phyloP scores from a whole-genome alignment of 2,329 filamentous ascomycete genomes.

The Cadophora sp. region DNA sequence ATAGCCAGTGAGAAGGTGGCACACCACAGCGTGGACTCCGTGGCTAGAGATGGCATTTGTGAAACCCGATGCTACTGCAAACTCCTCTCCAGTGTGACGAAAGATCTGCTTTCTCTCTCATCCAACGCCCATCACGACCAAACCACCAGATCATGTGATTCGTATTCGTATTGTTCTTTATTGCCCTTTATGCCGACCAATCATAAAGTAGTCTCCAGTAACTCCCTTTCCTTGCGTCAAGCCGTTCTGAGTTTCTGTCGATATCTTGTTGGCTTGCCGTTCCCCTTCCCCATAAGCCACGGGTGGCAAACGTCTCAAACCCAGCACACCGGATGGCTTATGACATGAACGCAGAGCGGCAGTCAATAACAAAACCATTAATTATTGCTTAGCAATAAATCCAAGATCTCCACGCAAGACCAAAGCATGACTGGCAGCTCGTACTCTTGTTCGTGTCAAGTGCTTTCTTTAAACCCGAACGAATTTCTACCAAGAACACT shows the following conservation, averaged over 20 bases:
- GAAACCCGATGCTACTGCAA: constrained; percentile 4
- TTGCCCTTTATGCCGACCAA: neutral
- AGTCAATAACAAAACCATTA: neutral
- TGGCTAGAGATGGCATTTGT: neutral
- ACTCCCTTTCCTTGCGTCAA: neutral
- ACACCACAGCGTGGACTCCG: neutral
- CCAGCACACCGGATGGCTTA: neutral
- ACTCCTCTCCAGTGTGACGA: neutral
- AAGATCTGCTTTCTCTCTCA: neutral
- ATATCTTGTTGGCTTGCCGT: neutral
- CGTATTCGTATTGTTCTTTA: constrained; percentile 15
- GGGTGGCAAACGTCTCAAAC: neutral
- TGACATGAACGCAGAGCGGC: constrained; percentile 1
- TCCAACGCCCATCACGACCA: constrained; percentile 21
- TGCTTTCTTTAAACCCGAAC: too few species aligned
- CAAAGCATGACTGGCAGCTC: neutral
- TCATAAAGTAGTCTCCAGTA: neutral
- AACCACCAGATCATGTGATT: constrained; percentile 15
- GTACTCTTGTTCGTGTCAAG: constrained; percentile 10
- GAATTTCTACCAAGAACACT: neutral
- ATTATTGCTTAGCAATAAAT: neutral
- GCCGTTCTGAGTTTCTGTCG: neutral
- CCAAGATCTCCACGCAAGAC: neutral
- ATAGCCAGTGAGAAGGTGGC: constrained; percentile 8
- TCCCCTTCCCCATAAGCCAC: constrained; percentile 1